Percentiles rank a stretch among this genome's conserved stretches.
Conservation (phyloP, 139 green algal genomes). For the Monoraphidium neglectum region DNA sequence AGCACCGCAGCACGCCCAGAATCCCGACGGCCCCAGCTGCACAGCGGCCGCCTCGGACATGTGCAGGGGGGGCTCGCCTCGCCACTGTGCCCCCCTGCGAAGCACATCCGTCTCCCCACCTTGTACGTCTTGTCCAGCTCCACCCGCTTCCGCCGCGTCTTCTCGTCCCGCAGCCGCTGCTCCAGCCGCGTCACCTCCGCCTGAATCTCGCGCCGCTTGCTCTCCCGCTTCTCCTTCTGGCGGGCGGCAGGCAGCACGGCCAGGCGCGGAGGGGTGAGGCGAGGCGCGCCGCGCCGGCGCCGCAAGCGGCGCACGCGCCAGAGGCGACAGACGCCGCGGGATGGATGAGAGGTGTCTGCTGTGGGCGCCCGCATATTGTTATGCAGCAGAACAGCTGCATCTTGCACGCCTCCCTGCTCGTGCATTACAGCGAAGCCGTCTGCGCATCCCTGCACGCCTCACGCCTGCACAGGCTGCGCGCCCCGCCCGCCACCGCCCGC, state of each 20-base stretch:
- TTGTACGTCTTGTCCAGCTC: constrained; percentile 52
- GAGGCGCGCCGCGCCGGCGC: no score
- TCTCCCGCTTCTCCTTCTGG: constrained; percentile 51
- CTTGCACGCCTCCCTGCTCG: no score
- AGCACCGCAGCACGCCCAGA: no score
- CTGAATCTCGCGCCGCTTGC: constrained; percentile 33
- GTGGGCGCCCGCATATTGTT: no score
- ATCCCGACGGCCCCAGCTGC: no score
- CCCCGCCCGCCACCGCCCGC: neutral
- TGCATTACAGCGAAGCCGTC: no score
- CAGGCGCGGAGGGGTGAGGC: neutral
- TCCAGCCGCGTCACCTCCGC: constrained; percentile 47
- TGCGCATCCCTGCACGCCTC: neutral
- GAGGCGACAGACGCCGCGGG: no score
- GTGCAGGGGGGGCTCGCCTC: neutral
- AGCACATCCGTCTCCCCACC: constrained; percentile 31
- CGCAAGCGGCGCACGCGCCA: no score
- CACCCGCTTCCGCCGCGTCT: constrained; percentile 30
- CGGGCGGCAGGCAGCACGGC: neutral
- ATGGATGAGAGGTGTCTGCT: no score
- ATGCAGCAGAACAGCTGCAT: no score
- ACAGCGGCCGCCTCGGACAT: neutral
- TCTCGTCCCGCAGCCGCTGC: constrained; percentile 56
- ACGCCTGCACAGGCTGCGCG: neutral
- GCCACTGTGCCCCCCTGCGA: neutral